Percentiles rank a stretch among this genome's conserved stretches.
phyloP scores from a whole-genome alignment of 805 yeast species.

The Candida succiphila region DNA sequence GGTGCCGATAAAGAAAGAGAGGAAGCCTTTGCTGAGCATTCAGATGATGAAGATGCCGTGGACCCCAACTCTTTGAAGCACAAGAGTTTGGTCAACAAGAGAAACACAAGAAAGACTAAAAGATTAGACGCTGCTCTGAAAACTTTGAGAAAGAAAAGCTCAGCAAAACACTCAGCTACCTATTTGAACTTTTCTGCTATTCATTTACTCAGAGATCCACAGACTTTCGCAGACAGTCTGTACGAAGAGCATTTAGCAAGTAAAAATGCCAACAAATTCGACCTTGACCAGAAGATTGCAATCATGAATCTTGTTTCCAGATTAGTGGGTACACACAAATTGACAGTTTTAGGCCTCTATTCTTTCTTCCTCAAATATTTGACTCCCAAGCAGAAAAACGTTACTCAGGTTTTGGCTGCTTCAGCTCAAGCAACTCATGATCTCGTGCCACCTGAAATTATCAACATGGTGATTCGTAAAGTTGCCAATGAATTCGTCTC shows the following conservation, averaged over 20 bases:
- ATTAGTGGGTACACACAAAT: constrained; percentile 88
- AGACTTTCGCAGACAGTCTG: constrained; percentile 87
- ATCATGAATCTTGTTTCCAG: constrained; percentile 84
- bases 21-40: constrained; percentile 65
- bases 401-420: constrained; percentile 94
- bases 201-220: constrained; percentile 92
- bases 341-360: constrained; percentile 82
- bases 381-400: constrained; percentile 90
- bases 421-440: constrained; percentile 96
- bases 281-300: constrained; percentile 80
- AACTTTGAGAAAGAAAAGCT: constrained; percentile 53
- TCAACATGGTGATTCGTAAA: constrained; percentile 72
- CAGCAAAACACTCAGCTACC: constrained; percentile 46
- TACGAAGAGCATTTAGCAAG: constrained; percentile 65
- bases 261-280: constrained; percentile 59
- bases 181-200: constrained; percentile 90
- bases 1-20: constrained; percentile 95
- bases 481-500: constrained; percentile 96
- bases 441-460: constrained; percentile 90
- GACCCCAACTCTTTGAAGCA: constrained; percentile 72
- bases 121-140: constrained; percentile 71
- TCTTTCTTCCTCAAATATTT: constrained; percentile 81
- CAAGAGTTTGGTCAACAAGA: constrained; percentile 75
- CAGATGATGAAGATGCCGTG: constrained; percentile 57
- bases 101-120: constrained; percentile 68